Evolutionary conservation across 2,329 filamentous ascomycete species (phyloP).

Genomic region (Trichoderma koningiopsis): DNA sequence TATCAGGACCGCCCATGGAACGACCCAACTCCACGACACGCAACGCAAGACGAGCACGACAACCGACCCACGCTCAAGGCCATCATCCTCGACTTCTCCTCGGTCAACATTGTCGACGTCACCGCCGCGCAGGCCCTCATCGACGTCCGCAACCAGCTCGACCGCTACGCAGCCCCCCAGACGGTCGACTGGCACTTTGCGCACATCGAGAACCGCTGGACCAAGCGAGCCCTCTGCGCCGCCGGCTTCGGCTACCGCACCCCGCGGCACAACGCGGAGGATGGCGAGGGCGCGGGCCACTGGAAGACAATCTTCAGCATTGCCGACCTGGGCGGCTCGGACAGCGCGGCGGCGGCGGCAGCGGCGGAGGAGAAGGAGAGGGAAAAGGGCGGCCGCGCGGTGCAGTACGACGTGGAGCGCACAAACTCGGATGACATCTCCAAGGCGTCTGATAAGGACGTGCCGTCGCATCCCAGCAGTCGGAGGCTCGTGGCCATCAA

Average conservation of each 20-base stretch:
- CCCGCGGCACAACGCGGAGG: constrained; percentile 32
- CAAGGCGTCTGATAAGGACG: constrained; percentile 34
- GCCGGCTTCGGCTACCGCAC: constrained; percentile 55
- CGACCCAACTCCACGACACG: constrained; percentile 48
- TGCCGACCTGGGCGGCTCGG: constrained; percentile 75
- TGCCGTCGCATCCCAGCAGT: constrained; percentile 35
- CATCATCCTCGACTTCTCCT: constrained; percentile 58
- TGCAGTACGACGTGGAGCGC: constrained; percentile 37
- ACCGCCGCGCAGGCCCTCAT: constrained; percentile 57
- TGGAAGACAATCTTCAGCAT: constrained; percentile 88
- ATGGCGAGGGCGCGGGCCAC: constrained; percentile 32
- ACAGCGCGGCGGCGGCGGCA: constrained; percentile 60
- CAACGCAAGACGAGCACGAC: constrained; percentile 37
- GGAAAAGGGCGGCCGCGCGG: constrained; percentile 50
- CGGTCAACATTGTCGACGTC: constrained; percentile 58
- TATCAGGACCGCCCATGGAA: constrained; percentile 59
- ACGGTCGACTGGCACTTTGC: constrained; percentile 55
- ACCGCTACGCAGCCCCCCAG: constrained; percentile 51
- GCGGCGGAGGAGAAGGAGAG: constrained; percentile 67
- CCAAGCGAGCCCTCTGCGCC: constrained; percentile 55
- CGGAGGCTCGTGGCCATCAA: constrained; percentile 44
- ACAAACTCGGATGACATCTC: constrained; percentile 31
- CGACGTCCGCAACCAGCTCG: constrained; percentile 56
- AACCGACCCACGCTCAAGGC: constrained; percentile 54
- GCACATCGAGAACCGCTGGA: constrained; percentile 57